Evolutionary conservation across 805 yeast species (phyloP).

Genomic region (Kregervanrija pseudodelftensis): DNA sequence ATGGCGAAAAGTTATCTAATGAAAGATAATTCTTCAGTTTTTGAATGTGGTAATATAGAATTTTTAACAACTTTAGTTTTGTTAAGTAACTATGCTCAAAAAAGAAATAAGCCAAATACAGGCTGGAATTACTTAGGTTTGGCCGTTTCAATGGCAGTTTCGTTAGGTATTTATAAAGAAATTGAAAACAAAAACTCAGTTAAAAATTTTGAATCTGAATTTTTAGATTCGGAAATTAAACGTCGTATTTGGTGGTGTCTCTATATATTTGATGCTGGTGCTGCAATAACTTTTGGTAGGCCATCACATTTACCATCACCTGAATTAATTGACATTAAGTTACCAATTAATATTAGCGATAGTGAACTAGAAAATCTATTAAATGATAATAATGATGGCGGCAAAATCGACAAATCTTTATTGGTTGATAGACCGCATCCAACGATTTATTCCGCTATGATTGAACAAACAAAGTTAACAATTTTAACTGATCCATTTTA

Average conservation of each 20-base stretch:
- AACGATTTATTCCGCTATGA: constrained; percentile 52
- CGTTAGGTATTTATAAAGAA: constrained; percentile 55
- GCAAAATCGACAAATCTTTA: constrained; percentile 9
- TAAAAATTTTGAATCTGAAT: constrained; percentile 13
- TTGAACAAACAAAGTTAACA: constrained; percentile 47
- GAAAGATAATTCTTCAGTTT: constrained; percentile 33
- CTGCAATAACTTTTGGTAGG: constrained; percentile 58
- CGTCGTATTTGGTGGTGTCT: constrained; percentile 66
- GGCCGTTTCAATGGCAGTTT: constrained; percentile 60
- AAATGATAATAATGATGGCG: constrained; percentile 14
- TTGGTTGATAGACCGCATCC: constrained; percentile 32
- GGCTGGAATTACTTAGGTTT: constrained; percentile 64
- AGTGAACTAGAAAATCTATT: constrained; percentile 26
- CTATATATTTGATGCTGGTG: constrained; percentile 55
- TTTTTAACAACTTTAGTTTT: constrained; percentile 45
- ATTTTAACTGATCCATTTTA: constrained; percentile 41
- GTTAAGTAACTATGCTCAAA: constrained; percentile 54
- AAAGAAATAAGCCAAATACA: constrained; percentile 58
- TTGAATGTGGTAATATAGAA: constrained; percentile 55
- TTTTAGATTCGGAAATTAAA: constrained; percentile 45
- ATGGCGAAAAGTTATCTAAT: constrained; percentile 39
- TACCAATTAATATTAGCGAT: constrained; percentile 47
- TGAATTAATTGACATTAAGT: constrained; percentile 40
- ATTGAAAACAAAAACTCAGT: constrained; percentile 20
- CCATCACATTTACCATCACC: constrained; percentile 48